These are phyloP conservation scores for Leccinum aurantiacum DNA, from an alignment of 768 basidiomycete species.

Conservation along the genomic window DNA sequence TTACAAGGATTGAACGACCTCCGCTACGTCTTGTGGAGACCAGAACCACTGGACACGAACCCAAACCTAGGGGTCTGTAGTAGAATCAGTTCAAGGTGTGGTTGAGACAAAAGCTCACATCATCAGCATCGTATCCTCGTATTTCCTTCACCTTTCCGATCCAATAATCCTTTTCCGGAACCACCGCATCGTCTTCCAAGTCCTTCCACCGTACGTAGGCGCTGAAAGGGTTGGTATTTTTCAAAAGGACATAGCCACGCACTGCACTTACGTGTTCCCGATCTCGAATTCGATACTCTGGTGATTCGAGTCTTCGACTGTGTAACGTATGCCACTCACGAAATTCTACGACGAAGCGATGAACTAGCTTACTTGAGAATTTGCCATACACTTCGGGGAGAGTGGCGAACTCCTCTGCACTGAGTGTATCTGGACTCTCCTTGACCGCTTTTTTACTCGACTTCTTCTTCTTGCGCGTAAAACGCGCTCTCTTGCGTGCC, in stretches of 20 bases:
- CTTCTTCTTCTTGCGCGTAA: slow-evolving; percentile 20
- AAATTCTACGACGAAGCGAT: background rate
- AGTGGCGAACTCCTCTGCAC: slow-evolving; percentile 12
- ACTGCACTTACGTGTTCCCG: slow-evolving; percentile 35
- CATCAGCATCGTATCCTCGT: slow-evolving; percentile 29
- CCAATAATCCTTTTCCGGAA: slow-evolving; percentile 48
- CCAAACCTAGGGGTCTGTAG: slow-evolving; percentile 45
- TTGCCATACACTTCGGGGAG: slow-evolving; percentile 9
- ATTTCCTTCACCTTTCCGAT: slow-evolving; percentile 51
- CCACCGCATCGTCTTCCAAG: background rate
- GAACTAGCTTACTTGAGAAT: slow-evolving; percentile 20
- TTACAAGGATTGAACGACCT: slow-evolving; percentile 49
- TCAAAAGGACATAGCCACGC: background rate
- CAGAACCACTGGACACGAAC: slow-evolving; percentile 56
- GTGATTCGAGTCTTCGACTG: slow-evolving; percentile 19
- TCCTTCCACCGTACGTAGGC: slow-evolving; percentile 34
- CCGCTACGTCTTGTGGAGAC: slow-evolving; percentile 45
- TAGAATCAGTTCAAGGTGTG: background rate
- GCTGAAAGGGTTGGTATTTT: slow-evolving; percentile 16
- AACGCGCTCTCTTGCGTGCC: slow-evolving; percentile 25
- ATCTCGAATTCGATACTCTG: slow-evolving; percentile 25
- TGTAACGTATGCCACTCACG: background rate
- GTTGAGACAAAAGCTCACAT: slow-evolving; percentile 24
- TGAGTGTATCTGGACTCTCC: slow-evolving; percentile 5
- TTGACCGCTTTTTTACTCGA: background rate